phyloP scores from a whole-genome alignment of 352 stramenopile genomes.

The Phytopythium boreale region DNA sequence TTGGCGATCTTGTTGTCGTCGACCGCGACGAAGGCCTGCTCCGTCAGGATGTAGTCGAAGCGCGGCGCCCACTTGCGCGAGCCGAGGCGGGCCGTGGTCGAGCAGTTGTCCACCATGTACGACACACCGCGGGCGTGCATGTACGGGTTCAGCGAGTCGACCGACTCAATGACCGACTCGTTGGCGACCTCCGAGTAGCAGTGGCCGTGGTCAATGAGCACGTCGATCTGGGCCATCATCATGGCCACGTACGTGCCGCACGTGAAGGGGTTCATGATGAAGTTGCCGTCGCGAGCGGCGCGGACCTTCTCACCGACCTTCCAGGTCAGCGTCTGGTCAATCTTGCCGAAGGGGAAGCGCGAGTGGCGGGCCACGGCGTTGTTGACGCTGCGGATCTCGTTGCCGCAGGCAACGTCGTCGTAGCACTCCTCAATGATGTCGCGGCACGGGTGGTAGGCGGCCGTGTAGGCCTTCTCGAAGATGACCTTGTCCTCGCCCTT shows the following conservation, averaged over 20 bases:
- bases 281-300: conserved; percentile 92
- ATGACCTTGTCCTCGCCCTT: conserved; percentile 91
- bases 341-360: conserved; percentile 96
- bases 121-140: conserved; percentile 97
- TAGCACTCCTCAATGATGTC: conserved; percentile 99
- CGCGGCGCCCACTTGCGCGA: conserved; percentile 97
- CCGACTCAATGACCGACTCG: conserved; percentile 98
- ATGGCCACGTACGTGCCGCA: conserved; percentile 97
- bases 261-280: conserved; percentile 97
- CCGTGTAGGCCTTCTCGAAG: conserved; percentile 95
- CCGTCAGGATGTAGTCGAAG: conserved; percentile 99
- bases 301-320: conserved; percentile 96
- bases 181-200: conserved; percentile 98
- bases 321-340: conserved; percentile 97
- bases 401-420: conserved; percentile 96
- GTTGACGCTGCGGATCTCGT: conserved; percentile 98
- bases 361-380: conserved; percentile 94
- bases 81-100: conserved; percentile 96
- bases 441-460: conserved; percentile 94
- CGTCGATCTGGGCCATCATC: conserved; percentile 98
- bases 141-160: conserved; percentile 98
- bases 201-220: conserved; percentile 94
- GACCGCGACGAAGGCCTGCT: conserved; percentile 95
- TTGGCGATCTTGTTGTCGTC: conserved; percentile 91
- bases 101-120: conserved; percentile 99